Conservation (phyloP, 805 yeast species). For the Metschnikowia colocasiae region DNA sequence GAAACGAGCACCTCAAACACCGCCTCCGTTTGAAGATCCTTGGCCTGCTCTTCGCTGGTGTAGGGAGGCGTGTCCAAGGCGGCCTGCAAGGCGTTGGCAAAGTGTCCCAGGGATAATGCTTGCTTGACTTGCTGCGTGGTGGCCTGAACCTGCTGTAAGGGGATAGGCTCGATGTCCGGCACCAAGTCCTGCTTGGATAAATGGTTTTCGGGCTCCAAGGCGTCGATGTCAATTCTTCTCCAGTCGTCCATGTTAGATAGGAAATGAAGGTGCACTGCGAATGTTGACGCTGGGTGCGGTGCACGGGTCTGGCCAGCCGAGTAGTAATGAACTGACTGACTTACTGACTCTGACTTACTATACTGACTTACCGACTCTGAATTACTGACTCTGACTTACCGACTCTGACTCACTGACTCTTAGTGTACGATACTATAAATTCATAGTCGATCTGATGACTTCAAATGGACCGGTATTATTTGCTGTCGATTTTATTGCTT, state of each 20-base stretch:
- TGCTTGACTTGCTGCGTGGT: conserved; percentile 57
- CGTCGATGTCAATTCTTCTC: conserved; percentile 95
- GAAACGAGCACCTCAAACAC: conserved; percentile 66
- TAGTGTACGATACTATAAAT: too few relatives aligned
- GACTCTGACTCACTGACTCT: too few relatives aligned
- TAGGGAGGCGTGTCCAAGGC: conserved; percentile 79
- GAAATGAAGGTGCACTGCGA: not conserved
- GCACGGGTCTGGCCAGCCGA: not conserved
- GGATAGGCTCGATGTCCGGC: conserved; percentile 46
- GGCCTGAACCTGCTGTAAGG: conserved; percentile 49
- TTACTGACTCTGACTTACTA: too few relatives aligned
- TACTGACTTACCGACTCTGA: too few relatives aligned
- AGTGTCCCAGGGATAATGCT: conserved; percentile 67
- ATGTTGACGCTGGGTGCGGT: not conserved
- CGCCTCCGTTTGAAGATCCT: conserved; percentile 38
- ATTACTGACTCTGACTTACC: too few relatives aligned
- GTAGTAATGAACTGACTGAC: too few relatives aligned
- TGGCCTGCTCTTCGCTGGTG: conserved; percentile 61
- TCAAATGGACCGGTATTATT: too few relatives aligned
- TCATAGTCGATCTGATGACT: too few relatives aligned
- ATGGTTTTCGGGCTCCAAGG: conserved; percentile 77
- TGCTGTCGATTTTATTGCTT: too few relatives aligned
- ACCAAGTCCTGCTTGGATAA: conserved; percentile 61
- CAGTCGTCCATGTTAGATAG: conserved; percentile 56
- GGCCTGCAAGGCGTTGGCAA: conserved; percentile 58